Percentiles rank a stretch among this genome's conserved stretches.
These are phyloP conservation scores for Podospora bellae-mahoneyi DNA, from an alignment of 495 filamentous ascomycete species.

Conservation along the genomic window DNA sequence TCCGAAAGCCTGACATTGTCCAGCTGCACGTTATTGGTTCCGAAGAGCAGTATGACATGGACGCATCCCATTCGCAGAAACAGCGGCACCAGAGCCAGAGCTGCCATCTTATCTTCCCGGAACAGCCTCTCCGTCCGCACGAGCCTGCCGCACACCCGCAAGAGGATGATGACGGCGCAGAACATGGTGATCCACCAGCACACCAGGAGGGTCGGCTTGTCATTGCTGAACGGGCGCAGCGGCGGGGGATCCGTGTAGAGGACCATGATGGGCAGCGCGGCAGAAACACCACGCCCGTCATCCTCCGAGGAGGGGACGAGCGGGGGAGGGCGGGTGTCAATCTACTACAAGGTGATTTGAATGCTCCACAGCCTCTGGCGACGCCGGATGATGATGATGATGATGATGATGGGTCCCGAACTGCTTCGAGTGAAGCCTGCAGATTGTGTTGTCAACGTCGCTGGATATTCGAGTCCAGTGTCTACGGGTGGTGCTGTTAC, in stretches of 20 bases:
- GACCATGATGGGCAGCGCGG: conserved; percentile 36
- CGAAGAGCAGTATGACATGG: conserved; percentile 77
- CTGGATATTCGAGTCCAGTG: background rate
- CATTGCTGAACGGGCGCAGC: conserved; percentile 50
- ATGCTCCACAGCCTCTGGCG: background rate
- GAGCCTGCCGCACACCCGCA: conserved; percentile 74
- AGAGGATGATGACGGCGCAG: conserved; percentile 73
- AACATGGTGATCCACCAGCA: conserved; percentile 93
- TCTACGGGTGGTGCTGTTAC: background rate
- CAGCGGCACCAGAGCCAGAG: conserved; percentile 74
- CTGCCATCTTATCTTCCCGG: conserved; percentile 81
- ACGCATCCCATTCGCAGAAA: conserved; percentile 78
- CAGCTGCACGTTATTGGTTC: conserved; percentile 77
- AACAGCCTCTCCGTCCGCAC: conserved; percentile 78
- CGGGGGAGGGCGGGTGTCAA: conserved; percentile 27
- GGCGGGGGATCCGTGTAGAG: conserved; percentile 60
- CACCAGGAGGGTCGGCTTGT: conserved; percentile 79
- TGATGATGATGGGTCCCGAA: background rate
- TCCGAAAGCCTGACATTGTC: conserved; percentile 41
- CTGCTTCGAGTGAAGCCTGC: conserved; percentile 1
- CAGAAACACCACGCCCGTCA: conserved; percentile 49
- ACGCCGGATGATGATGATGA: background rate
- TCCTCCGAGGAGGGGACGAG: conserved; percentile 61
- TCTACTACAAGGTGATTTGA: background rate
- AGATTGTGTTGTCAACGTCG: background rate